Conservation (phyloP, 768 basidiomycete species). For the Ramaria sp. region DNA sequence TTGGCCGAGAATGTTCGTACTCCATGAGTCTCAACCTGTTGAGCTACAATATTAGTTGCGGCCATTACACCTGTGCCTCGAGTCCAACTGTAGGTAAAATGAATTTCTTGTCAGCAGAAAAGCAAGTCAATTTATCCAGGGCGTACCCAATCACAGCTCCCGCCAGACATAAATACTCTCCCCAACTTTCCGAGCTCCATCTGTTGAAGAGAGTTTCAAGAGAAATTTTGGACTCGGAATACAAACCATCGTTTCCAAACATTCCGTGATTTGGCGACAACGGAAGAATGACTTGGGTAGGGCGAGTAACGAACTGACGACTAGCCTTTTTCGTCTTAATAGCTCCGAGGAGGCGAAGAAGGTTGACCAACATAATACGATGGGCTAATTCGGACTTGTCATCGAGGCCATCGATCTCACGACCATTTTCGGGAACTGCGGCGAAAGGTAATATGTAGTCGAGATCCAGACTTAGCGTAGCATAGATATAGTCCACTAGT, state of each 20-base stretch:
- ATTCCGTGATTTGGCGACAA: slow-evolving; percentile 97
- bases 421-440: slow-evolving; percentile 96
- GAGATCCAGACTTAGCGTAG: slow-evolving; percentile 88
- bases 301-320: slow-evolving; percentile 91
- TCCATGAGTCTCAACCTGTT: slow-evolving; percentile 85
- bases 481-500: slow-evolving; percentile 96
- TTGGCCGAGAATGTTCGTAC: slow-evolving; percentile 98
- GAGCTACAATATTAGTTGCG: slow-evolving; percentile 88
- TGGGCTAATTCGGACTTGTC: slow-evolving; percentile 97
- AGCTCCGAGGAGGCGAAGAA: slow-evolving; percentile 90
- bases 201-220: slow-evolving; percentile 97
- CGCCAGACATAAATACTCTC: slow-evolving; percentile 94
- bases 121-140: too few species aligned
- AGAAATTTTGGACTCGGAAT: slow-evolving; percentile 97
- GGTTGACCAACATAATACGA: slow-evolving; percentile 96
- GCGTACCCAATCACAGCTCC: slow-evolving; percentile 95
- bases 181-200: slow-evolving; percentile 98
- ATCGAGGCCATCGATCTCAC: slow-evolving; percentile 94
- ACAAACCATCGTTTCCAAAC: slow-evolving; percentile 96
- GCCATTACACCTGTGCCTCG: slow-evolving; percentile 97
- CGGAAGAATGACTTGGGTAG: slow-evolving; percentile 96
- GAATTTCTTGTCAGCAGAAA: too few species aligned
- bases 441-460: slow-evolving; percentile 99
- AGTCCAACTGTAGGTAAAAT: slow-evolving; percentile 59
- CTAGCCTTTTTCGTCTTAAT: slow-evolving; percentile 98